Percentiles rank a stretch among this genome's conserved stretches.
Conservation (phyloP, 2,329 filamentous ascomycete genomes). For the Diaporthe sp. region DNA sequence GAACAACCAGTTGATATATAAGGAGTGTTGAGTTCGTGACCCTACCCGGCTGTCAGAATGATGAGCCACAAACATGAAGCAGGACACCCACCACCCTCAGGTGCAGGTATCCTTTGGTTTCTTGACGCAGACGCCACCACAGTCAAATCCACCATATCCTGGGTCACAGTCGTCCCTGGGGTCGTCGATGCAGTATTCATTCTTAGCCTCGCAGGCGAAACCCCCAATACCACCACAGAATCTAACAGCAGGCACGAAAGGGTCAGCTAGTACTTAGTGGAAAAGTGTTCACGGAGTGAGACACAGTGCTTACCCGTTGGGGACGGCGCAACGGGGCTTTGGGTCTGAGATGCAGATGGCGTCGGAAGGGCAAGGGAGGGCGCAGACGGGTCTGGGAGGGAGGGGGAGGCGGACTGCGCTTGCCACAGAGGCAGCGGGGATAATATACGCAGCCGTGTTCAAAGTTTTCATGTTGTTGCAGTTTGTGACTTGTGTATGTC, state of each 20-base stretch:
- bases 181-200: slow-evolving; percentile 56
- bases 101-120: neutral
- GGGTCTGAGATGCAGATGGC: slow-evolving; percentile 36
- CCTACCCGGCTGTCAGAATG: neutral
- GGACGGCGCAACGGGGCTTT: slow-evolving; percentile 11
- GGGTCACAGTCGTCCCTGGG: slow-evolving; percentile 58
- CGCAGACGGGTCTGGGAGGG: neutral
- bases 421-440: neutral
- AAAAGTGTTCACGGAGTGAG: no score
- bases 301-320: slow-evolving; percentile 8
- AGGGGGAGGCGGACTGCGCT: neutral
- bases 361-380: slow-evolving; percentile 7
- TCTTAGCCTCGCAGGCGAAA: neutral
- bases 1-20: neutral
- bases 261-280: neutral
- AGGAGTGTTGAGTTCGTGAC: neutral
- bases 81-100: neutral
- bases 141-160: slow-evolving; percentile 56
- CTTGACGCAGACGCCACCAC: slow-evolving; percentile 56
- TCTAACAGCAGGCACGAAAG: neutral
- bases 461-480: neutral
- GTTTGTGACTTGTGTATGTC: neutral
- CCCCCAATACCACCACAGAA: slow-evolving; percentile 31
- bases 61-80: neutral
- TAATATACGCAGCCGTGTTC: neutral